Evolutionary conservation across 352 stramenopile genomes (phyloP), one percentile per base, ranked within the genome.

Genomic region (Pythium pyrilobum): DNA sequence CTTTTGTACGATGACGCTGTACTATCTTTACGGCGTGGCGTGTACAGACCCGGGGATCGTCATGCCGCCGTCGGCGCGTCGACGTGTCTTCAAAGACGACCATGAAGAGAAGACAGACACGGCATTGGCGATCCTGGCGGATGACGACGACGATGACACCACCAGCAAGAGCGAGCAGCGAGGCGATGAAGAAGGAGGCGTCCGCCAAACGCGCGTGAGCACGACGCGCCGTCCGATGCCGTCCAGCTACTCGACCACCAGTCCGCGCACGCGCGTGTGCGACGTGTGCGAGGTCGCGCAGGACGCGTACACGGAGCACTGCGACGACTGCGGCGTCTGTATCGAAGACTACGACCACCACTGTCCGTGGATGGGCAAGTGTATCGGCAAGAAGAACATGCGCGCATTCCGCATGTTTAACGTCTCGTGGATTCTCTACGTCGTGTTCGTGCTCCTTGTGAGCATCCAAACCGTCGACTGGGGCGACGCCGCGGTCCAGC

Each of bases 311-410:
- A 87, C 87, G 5, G 80, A 89, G 15, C 93, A 98, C 67, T 98
- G 93, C 74, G 78, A 96, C 11, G 89, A 97, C 51, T 97, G 91
- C 47, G 88, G 93, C 55, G 86, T 97, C 34, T 98, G 93, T 58
- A 79, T 97, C 25, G 85, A 81, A 62, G 79, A 77, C 6, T 84
- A 85, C 42, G 77, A 92, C 39, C 93, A 98, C 71, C 89, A 98
- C 59, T 97, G 90, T 69, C 89, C 92, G 29, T 97, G 89, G 87
- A 96, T 96, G 84, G 88, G 91, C 42, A 97, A 96, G 45, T 97
- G 88, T 62, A 97, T 98, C 61, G 92, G 89, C 16, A 81, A 85
- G 59, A 83, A 73, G 50, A 98, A 97, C 73, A 88, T 96, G 63
- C 74, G 75, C 46, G 78, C 80, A 32, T 98, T 98, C 69, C 73